Evolutionary conservation across 2,329 filamentous ascomycete genomes (phyloP).

Genomic region (Monilinia aucupariae): DNA sequence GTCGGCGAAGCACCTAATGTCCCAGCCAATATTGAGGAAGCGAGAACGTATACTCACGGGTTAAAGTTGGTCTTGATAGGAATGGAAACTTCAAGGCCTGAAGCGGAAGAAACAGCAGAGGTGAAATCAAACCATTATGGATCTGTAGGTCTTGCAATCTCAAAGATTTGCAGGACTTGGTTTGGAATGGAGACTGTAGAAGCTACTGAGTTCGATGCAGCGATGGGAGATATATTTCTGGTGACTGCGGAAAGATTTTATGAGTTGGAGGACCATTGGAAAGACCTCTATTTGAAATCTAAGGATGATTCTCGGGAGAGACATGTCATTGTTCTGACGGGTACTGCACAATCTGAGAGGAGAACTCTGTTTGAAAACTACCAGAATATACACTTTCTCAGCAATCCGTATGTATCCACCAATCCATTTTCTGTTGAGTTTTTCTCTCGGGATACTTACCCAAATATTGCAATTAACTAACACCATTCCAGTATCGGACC

Average conservation of each 20-base stretch:
- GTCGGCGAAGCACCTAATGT: conserved; percentile 37
- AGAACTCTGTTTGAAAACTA: background rate
- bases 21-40: background rate
- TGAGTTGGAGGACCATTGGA: background rate
- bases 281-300: background rate
- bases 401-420: conserved; percentile 5
- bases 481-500: background rate
- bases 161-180: conserved; percentile 14
- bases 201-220: background rate
- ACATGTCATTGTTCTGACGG: conserved; percentile 10
- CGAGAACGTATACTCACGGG: conserved; percentile 7
- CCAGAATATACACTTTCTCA: conserved; percentile 11
- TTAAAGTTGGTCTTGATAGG: conserved; percentile 18
- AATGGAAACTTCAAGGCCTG: conserved; percentile 16
- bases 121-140: background rate
- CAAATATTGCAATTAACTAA: background rate
- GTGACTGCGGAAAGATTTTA: conserved; percentile 1
- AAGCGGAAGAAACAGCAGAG: background rate
- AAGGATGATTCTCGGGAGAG: background rate
- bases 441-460: no score
- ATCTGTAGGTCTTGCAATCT: conserved; percentile 12
- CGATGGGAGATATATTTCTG: conserved; percentile 9
- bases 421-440: background rate
- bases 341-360: background rate
- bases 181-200: conserved; percentile 15